These are phyloP conservation scores for Coniferiporia weirii DNA, from an alignment of 1,284 basidiomycete genomes.

Conservation along the genomic window DNA sequence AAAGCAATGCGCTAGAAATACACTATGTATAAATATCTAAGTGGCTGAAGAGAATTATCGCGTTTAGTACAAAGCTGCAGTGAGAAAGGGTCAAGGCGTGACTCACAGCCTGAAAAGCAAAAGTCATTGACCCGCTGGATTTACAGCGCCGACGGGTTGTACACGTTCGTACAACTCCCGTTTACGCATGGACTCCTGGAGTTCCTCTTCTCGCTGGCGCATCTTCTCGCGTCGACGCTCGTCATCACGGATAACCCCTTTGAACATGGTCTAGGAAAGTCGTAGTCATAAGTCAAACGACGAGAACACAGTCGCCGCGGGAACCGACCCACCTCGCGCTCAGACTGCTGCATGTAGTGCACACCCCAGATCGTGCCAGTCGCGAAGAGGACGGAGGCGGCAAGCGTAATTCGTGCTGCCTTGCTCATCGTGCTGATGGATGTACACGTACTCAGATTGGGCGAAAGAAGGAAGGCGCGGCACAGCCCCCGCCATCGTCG, in stretches of 20 bases:
- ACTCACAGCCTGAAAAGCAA: background rate
- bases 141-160: slow-evolving; percentile 40
- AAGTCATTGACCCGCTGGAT: background rate
- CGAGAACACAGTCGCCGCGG: background rate
- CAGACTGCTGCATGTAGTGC: slow-evolving; percentile 82
- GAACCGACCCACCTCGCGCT: slow-evolving; percentile 63
- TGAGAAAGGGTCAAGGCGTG: background rate
- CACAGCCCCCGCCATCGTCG: slow-evolving; percentile 1
- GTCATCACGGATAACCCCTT: slow-evolving; percentile 85
- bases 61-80: background rate
- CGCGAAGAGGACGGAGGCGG: slow-evolving; percentile 62
- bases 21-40: no score
- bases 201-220: slow-evolving; percentile 57
- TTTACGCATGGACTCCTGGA: slow-evolving; percentile 61
- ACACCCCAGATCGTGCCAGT: slow-evolving; percentile 84
- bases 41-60: background rate
- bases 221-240: slow-evolving; percentile 72
- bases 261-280: slow-evolving; percentile 75
- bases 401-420: slow-evolving; percentile 74
- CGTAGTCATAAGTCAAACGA: slow-evolving; percentile 4
- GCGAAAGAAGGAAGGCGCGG: background rate
- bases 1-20: no score
- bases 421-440: slow-evolving; percentile 50
- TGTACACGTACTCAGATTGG: background rate
- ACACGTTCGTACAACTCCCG: slow-evolving; percentile 63